Base-by-base conservation (phyloP, 306 rosid species). In the Glycine soja region DNA sequence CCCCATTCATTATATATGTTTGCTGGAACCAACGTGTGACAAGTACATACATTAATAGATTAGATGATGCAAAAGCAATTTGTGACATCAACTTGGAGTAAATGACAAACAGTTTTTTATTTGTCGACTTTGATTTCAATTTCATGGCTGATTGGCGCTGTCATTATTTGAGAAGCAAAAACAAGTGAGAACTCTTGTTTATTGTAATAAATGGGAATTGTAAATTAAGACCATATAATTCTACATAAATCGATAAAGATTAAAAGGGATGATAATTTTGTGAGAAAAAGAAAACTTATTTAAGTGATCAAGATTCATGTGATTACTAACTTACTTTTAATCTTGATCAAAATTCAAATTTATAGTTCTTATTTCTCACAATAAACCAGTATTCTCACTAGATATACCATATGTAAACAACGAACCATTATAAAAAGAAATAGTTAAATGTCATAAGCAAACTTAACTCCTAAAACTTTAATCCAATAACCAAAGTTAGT, bases 61-160 rank as follows among this genome's bases (percentile, higher is more conserved):
- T 61, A 68, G 62, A n/a, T 5, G 14, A 63, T 71, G 54, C 62
- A 77, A 64, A 83, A 7, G 19, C 7, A 62, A 53, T 34, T 70
- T 45, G 18, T 11, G n/a, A 30, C 40, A 61, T 43, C 32, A 77
- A 69, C 71, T 16, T 77, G 1, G 1, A 40, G 54, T 16, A 3
- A 36, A 78, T 19, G 5, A 11, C 64, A 50, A 24, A 14, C 14
- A 18, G 62, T 59, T 36, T 48, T 24, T 2, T 10, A 19, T 34
- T 32, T 36, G 36, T 57, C 14, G 15, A 42, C 19, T 13, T 81
- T 19, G 4, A 56, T 14, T 36, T 36, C 40, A 4, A 36, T 36
- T 36, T 36, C 72, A 57, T 47, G 48, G 19, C 50, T 56, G 43
- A 57, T 75, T 75, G 59, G 16, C 38, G 65, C 51, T 65, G 71